phyloP scores from a whole-genome alignment of 371 early-diverging fungal genomes.

The Massospora cicadina region DNA sequence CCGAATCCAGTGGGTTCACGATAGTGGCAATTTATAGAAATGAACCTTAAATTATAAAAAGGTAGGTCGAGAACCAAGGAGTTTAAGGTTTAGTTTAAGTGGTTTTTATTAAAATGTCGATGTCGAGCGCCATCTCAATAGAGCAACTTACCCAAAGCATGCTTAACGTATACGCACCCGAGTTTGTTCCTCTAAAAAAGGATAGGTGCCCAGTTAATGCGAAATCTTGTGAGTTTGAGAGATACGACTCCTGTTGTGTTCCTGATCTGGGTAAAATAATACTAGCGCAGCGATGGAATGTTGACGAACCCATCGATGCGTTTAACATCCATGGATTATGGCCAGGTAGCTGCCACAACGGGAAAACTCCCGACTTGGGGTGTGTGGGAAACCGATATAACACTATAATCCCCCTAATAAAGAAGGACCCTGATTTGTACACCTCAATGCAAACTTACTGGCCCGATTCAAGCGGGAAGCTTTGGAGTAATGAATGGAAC shows the following conservation, averaged over 20 bases:
- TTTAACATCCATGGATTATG: conserved; percentile 64
- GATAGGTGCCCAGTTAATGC: neutral
- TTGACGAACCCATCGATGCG: conserved; percentile 26
- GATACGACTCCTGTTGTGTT: conserved; percentile 33
- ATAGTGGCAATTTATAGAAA: too few relatives aligned
- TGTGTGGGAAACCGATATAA: conserved; percentile 33
- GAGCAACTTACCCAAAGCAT: too few relatives aligned
- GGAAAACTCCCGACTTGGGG: conserved; percentile 39
- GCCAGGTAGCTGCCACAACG: conserved; percentile 47
- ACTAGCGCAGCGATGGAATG: conserved; percentile 28
- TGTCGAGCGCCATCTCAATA: too few relatives aligned
- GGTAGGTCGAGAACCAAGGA: too few relatives aligned
- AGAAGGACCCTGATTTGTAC: conserved; percentile 19
- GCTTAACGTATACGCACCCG: neutral
- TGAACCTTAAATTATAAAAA: too few relatives aligned
- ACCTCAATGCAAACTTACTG: conserved; percentile 44
- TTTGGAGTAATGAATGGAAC: conserved; percentile 48
- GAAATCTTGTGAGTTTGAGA: neutral
- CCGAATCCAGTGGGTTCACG: too few relatives aligned
- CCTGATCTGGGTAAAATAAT: conserved; percentile 40
- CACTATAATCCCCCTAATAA: conserved; percentile 26
- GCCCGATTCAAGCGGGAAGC: conserved; percentile 47
- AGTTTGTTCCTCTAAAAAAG: neutral
- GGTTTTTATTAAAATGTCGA: too few relatives aligned
- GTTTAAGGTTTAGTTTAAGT: too few relatives aligned